These are phyloP conservation scores for Heritiera fomes DNA, from an alignment of 345 rosid genomes.

Conservation along the genomic window DNA sequence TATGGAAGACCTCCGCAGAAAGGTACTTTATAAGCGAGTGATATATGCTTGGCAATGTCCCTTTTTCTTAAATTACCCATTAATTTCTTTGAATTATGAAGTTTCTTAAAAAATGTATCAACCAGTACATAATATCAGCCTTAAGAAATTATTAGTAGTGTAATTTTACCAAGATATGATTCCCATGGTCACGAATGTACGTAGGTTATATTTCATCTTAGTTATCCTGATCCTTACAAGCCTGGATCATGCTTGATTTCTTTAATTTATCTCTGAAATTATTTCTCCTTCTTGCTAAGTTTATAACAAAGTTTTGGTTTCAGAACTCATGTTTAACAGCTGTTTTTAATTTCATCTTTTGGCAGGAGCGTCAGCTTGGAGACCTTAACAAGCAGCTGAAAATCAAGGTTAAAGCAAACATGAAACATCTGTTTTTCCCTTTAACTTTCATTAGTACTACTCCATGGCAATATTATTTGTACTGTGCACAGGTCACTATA, in stretches of 20 bases:
- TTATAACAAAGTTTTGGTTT: not conserved
- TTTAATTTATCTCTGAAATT: not conserved
- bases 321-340: not conserved
- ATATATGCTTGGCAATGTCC: no score
- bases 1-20: constrained; percentile 82
- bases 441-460: not conserved
- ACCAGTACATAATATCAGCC: no score
- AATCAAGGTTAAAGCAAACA: constrained; percentile 49
- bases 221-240: no score
- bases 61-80: no score
- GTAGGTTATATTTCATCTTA: no score
- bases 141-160: no score
- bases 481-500: not conserved
- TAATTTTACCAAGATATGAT: not conserved
- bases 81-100: no score
- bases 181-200: no score
- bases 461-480: no score
- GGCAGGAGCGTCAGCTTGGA: constrained; percentile 87
- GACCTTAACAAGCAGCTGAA: constrained; percentile 85
- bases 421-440: not conserved
- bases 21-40: constrained; percentile 38
- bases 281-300: not conserved
- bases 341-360: constrained; percentile 15
- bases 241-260: not conserved
- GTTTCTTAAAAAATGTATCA: no score